phyloP scores from a whole-genome alignment of 2,329 filamentous ascomycete species.

The Epichloe amarillans region DNA sequence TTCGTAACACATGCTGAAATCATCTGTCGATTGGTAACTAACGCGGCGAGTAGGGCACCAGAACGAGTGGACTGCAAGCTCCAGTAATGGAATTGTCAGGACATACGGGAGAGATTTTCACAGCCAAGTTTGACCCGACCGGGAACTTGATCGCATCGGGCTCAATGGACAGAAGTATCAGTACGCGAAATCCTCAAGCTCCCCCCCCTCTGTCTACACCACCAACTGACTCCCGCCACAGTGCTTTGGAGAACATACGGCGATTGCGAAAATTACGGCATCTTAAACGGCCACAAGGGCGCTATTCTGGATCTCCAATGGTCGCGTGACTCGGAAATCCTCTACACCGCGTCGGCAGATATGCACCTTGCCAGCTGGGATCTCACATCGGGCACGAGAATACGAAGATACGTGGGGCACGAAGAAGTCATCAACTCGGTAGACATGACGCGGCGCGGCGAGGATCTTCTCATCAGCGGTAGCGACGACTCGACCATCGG shows the following conservation, averaged over 20 bases:
- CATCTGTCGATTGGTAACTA: neutral
- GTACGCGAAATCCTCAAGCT: slow-evolving; percentile 33
- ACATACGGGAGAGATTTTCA: slow-evolving; percentile 75
- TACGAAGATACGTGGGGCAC: slow-evolving; percentile 83
- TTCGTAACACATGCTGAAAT: slow-evolving; percentile 18
- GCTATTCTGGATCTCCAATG: slow-evolving; percentile 88
- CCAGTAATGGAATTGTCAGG: slow-evolving; percentile 90
- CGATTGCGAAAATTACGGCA: slow-evolving; percentile 86
- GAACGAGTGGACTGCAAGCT: slow-evolving; percentile 73
- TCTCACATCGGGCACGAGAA: slow-evolving; percentile 76
- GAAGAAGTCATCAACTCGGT: slow-evolving; percentile 92
- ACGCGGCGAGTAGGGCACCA: slow-evolving; percentile 43
- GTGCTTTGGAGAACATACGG: slow-evolving; percentile 92
- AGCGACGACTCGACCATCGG: slow-evolving; percentile 91
- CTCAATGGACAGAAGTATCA: slow-evolving; percentile 85
- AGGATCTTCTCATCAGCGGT: slow-evolving; percentile 79
- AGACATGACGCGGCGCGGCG: slow-evolving; percentile 77
- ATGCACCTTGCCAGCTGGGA: slow-evolving; percentile 93
- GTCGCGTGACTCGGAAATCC: slow-evolving; percentile 82
- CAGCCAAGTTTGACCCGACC: slow-evolving; percentile 77
- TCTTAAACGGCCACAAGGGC: slow-evolving; percentile 78
- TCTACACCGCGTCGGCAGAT: slow-evolving; percentile 90
- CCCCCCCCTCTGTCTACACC: neutral
- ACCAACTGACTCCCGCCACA: slow-evolving; percentile 19
- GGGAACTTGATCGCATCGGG: slow-evolving; percentile 86